Percentiles rank a stretch among this genome's conserved stretches.
Conservation (phyloP, 2,329 filamentous ascomycete species). For the Fusarium cicatricum region DNA sequence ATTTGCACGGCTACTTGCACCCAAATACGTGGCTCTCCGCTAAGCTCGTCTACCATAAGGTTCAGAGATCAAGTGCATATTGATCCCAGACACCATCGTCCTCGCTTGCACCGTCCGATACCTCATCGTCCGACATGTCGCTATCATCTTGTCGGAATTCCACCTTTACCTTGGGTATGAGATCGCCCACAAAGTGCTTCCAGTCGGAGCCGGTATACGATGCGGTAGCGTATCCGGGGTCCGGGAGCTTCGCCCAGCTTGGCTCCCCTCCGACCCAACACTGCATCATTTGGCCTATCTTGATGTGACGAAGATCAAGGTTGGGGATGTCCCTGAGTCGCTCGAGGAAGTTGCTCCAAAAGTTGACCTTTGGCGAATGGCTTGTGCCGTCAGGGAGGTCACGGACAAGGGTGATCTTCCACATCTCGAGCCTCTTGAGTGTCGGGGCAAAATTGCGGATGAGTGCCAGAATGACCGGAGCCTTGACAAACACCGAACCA, state of each 20-base stretch:
- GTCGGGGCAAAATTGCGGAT: constrained; percentile 54
- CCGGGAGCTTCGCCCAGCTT: not conserved
- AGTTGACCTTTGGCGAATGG: constrained; percentile 37
- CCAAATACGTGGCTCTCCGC: too few species aligned
- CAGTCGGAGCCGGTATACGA: constrained; percentile 49
- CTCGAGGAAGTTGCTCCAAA: constrained; percentile 53
- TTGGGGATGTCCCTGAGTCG: constrained; percentile 43
- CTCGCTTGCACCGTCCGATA: constrained; percentile 27
- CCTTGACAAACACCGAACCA: constrained; percentile 48
- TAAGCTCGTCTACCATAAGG: too few species aligned
- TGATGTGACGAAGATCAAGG: constrained; percentile 47
- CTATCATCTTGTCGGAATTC: constrained; percentile 14
- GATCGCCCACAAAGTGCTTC: constrained; percentile 46
- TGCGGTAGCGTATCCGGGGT: not conserved
- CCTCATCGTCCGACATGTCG: constrained; percentile 9
- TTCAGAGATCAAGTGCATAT: constrained; percentile 40
- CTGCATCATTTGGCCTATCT: constrained; percentile 43
- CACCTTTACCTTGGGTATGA: constrained; percentile 34
- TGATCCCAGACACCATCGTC: constrained; percentile 43
- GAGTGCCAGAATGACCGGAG: constrained; percentile 45
- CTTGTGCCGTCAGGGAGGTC: constrained; percentile 11
- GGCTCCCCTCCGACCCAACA: constrained; percentile 25
- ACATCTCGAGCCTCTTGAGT: constrained; percentile 55
- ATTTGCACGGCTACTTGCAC: too few species aligned
- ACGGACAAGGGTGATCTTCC: constrained; percentile 49